Evolutionary conservation across 495 filamentous ascomycete genomes (phyloP), one percentile per base, ranked within the genome.

Genomic region (Coniosporium apollinis): DNA sequence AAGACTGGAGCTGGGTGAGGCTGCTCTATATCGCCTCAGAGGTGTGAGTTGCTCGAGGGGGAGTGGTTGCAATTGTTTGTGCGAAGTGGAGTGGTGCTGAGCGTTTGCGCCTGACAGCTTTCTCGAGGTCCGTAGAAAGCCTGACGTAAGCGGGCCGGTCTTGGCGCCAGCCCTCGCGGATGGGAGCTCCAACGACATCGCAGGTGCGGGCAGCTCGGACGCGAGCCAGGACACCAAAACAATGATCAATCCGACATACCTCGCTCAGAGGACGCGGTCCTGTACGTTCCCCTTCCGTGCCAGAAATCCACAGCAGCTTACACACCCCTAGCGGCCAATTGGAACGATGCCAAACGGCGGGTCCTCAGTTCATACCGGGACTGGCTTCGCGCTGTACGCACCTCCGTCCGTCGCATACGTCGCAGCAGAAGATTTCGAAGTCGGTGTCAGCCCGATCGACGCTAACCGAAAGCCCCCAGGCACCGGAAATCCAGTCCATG

Each of bases 401-500:
- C n/a, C 16, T 20, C 26, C n/a, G 17, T 6, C 21, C 28, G 14
- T 14, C 17, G 15, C 7, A 35, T 22, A 35, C 10, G 20, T 25
- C 19, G 19, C 10, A 19, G 20, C 9, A 9, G 5, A 10, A 6
- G 20, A 3, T 14, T 21, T 14, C 6, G 13, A 3, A 4, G n/a
- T n/a, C n/a, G n/a, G n/a, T n/a, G n/a, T n/a, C n/a, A n/a, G n/a
- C n/a, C n/a, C n/a, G n/a, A n/a, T n/a, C n/a, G n/a, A n/a, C n/a
- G 10, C 22, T 38, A 19, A 15, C 30, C 4, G 15, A 4, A 15
- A 11, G 28, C 19, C 22, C 9, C 14, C 18, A 38, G 89, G 85
- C 84, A 34, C 87, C 89, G 22, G 86, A 94, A 55, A 82, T 96
- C 50, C 87, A 94, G 55, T 76, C 73, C 37, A 93, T 93, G 81